phyloP scores from a whole-genome alignment of 805 yeast species.

The Allodekkera sacchari region DNA sequence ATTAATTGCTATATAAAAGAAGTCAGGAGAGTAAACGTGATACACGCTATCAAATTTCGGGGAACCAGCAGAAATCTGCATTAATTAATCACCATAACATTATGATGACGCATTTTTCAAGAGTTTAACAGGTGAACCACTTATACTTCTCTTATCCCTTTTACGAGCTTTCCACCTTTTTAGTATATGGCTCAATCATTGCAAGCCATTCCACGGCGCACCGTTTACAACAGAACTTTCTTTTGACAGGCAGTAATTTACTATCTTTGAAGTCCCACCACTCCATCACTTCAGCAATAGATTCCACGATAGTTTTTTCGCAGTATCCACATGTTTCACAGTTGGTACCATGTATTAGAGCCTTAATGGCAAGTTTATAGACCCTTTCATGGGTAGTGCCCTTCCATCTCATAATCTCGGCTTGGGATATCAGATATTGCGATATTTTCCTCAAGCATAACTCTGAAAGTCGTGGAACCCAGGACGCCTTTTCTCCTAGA shows the following conservation, averaged over 20 bases:
- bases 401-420: conserved; percentile 50
- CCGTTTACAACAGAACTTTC: conserved; percentile 46
- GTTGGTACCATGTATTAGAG: conserved; percentile 43
- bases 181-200: conserved; percentile 6
- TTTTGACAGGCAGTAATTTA: conserved; percentile 40
- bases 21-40: too few species aligned
- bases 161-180: too few species aligned
- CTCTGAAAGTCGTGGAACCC: conserved; percentile 39
- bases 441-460: conserved; percentile 42
- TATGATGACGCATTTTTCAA: neutral
- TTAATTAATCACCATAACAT: neutral
- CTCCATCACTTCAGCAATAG: conserved; percentile 50
- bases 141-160: too few species aligned
- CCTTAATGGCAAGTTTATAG: conserved; percentile 39
- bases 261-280: conserved; percentile 61
- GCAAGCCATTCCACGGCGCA: conserved; percentile 32
- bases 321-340: conserved; percentile 50
- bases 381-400: conserved; percentile 34
- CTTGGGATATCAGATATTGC: conserved; percentile 41
- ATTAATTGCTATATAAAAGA: too few species aligned
- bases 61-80: neutral
- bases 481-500: conserved; percentile 11
- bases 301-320: conserved; percentile 38
- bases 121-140: too few species aligned
- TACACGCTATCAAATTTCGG: too few species aligned